Conservation (phyloP, 495 filamentous ascomycete species). For the Aspergillus avenaceus region DNA sequence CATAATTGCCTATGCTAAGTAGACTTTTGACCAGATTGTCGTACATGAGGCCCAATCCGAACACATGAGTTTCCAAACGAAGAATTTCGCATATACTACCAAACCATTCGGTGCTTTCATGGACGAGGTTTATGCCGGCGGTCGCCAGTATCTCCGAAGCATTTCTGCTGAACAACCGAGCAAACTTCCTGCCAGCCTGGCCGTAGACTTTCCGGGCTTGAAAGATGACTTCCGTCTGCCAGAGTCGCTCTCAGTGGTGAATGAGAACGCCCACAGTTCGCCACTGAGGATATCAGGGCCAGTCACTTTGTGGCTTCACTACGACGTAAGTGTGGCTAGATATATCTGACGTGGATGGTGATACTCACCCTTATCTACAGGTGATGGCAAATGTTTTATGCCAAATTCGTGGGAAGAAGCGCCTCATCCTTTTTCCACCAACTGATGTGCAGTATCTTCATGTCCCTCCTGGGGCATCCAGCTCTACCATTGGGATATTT, state of each 20-base stretch:
- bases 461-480: slow-evolving; percentile 74
- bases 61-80: slow-evolving; percentile 73
- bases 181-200: slow-evolving; percentile 62
- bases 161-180: slow-evolving; percentile 64
- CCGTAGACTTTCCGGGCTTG: slow-evolving; percentile 66
- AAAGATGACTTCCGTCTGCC: slow-evolving; percentile 69
- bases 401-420: slow-evolving; percentile 68
- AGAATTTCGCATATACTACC: slow-evolving; percentile 77
- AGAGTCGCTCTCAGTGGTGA: slow-evolving; percentile 52
- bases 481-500: slow-evolving; percentile 72
- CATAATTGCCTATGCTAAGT: slow-evolving; percentile 3
- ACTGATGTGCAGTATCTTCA: slow-evolving; percentile 63
- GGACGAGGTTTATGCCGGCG: slow-evolving; percentile 54
- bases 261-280: slow-evolving; percentile 68
- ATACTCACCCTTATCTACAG: slow-evolving; percentile 26
- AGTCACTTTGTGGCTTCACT: slow-evolving; percentile 90
- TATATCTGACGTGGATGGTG: background rate
- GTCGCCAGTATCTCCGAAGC: slow-evolving; percentile 70
- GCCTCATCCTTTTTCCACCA: slow-evolving; percentile 74
- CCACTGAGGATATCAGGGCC: slow-evolving; percentile 75
- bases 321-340: slow-evolving; percentile 57
- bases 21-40: slow-evolving; percentile 48
- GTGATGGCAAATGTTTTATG: slow-evolving; percentile 89
- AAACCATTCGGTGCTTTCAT: slow-evolving; percentile 68
- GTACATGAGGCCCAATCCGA: slow-evolving; percentile 62